Percentiles rank a stretch among this genome's conserved stretches.
Evolutionary conservation across 176 grass and related monocot genomes (phyloP).

Genomic region (Saccharum officinarum): DNA sequence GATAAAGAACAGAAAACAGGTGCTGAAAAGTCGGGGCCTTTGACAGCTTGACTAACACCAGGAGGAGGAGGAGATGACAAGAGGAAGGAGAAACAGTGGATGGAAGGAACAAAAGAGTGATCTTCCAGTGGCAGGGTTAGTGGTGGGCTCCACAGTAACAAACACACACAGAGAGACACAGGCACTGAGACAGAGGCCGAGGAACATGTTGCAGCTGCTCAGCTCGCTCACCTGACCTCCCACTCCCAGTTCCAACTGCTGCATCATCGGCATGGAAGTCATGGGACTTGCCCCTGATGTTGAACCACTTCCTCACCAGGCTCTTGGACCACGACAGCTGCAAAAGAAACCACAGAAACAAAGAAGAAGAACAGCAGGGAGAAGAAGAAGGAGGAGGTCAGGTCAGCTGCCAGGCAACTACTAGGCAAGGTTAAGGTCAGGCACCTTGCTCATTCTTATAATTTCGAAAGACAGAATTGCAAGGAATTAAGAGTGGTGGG

Average conservation of each 20-base stretch:
- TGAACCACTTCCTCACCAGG: slow-evolving; percentile 94
- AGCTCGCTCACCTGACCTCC: slow-evolving; percentile 49
- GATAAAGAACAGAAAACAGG: background rate
- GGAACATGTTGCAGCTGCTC: no score
- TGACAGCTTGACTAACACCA: slow-evolving; percentile 42
- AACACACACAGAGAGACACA: background rate
- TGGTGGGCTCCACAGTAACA: slow-evolving; percentile 29
- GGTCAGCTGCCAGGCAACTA: background rate
- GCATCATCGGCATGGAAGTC: slow-evolving; percentile 79
- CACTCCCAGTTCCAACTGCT: slow-evolving; percentile 4
- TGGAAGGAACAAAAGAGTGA: slow-evolving; percentile 45
- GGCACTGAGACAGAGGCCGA: background rate
- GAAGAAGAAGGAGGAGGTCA: background rate
- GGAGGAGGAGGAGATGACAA: slow-evolving; percentile 35
- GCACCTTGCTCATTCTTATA: no score
- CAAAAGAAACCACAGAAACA: background rate
- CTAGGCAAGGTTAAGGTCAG: background rate
- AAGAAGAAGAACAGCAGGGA: background rate
- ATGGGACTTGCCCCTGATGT: slow-evolving; percentile 81
- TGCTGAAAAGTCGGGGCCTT: slow-evolving; percentile 31
- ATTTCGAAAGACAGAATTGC: background rate
- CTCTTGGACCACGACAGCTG: slow-evolving; percentile 84
- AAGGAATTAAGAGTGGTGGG: background rate
- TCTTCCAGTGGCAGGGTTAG: slow-evolving; percentile 33
- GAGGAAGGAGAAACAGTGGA: slow-evolving; percentile 20